Evolutionary conservation across 495 filamentous ascomycete species (phyloP), one percentile per base, ranked within the genome.

Genomic region (Penicillium cosmopolitanum): DNA sequence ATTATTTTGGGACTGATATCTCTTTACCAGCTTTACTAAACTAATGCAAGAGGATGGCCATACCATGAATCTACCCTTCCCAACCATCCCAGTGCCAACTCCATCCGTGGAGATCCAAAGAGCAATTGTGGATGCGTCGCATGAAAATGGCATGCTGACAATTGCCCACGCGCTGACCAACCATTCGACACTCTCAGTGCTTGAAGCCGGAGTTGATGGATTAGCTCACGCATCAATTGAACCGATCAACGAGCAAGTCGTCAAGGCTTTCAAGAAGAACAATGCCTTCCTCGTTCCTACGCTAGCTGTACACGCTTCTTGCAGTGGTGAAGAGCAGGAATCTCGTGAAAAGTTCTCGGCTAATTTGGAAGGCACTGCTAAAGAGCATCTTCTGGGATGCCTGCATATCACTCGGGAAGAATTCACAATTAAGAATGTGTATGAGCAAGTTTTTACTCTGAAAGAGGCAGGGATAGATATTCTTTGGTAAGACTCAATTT

Each of bases 31-130:
- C 28, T 61, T 56, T 28, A 56, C 48, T 7, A 61, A 61, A 18
- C 53, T 61, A 1, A 61, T 61, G 58, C 58, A 61, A 47, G 58
- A 61, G n/a, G 52, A 61, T 56, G 58, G 58, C 2, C 47, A 61
- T 21, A 56, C 58, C 8, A 46, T 61, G 35, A 52, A 15, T 16
- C 43, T 61, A 2, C 58, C 58, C 25, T 61, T 61, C 28, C 58
- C 52, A 18, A 35, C 50, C 7, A 35, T 16, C 5, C 58, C 58
- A 10, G 51, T 60, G 15, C 58, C 58, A 33, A 55, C 58, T 11
- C 58, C 58, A 8, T 56, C 58, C 4, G 15, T 61, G 6, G 58
- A 61, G 18, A 15, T 61, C 16, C 58, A 61, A 18, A 56, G 51
- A 31, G 18, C 12, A 15, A 42, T 61, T 28, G 58, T 61, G 46